Evolutionary conservation across 306 rosid genomes (phyloP).

Genomic region (Datisca glomerata): DNA sequence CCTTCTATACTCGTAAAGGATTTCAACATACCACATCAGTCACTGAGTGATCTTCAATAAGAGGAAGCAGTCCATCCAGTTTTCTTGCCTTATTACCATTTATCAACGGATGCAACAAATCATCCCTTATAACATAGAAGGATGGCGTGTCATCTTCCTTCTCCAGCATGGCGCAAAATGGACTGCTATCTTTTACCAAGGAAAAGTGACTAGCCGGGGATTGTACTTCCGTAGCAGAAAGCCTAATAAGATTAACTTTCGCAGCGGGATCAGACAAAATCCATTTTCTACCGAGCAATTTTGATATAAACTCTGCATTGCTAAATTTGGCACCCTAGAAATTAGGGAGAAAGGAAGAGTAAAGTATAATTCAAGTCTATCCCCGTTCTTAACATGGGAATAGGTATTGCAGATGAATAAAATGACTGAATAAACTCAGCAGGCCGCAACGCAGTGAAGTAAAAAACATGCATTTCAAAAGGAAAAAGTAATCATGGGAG

Average conservation of each 20-base stretch:
- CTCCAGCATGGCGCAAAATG: conserved; percentile 14
- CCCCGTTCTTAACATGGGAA: not conserved
- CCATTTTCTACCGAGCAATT: conserved; percentile 68
- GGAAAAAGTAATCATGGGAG: conserved; percentile 6
- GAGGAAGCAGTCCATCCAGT: conserved; percentile 63
- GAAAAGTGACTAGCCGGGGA: conserved; percentile 13
- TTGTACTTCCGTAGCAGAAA: conserved; percentile 6
- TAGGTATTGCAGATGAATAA: not conserved
- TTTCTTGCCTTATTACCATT: conserved; percentile 93
- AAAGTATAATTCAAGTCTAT: conserved; percentile 1
- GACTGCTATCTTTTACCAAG: conserved; percentile 20
- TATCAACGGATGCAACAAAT: conserved; percentile 78
- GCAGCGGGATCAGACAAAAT: conserved; percentile 42
- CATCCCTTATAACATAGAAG: conserved; percentile 71
- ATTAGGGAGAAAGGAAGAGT: not conserved
- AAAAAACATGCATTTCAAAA: not conserved
- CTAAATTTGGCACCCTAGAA: conserved; percentile 28
- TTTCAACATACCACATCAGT: conserved; percentile 95
- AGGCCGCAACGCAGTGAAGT: not conserved
- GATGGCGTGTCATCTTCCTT: conserved; percentile 16
- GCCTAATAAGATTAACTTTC: conserved; percentile 40
- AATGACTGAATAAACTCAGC: not conserved
- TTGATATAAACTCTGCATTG: conserved; percentile 37
- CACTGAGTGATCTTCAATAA: conserved; percentile 45
- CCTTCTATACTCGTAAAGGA: no score